Conservation (phyloP, 306 rosid genomes). For the Gynostemma pentaphyllum region DNA sequence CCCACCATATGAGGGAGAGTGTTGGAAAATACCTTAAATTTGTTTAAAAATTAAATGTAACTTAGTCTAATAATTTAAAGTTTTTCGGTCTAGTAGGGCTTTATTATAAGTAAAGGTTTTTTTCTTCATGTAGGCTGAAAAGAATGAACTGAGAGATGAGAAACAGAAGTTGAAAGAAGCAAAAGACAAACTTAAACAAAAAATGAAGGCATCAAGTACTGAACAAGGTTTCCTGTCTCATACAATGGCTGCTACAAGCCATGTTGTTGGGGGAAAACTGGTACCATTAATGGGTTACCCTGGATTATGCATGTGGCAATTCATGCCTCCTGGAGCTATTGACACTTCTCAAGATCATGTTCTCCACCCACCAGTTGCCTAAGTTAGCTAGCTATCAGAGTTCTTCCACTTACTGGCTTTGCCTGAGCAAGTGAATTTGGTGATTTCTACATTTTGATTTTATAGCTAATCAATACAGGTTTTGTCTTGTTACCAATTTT, state of each 20-base stretch:
- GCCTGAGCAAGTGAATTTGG: neutral
- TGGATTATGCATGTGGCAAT: slow-evolving; percentile 91
- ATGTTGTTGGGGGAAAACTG: slow-evolving; percentile 45
- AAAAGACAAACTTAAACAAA: slow-evolving; percentile 58
- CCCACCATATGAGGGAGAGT: too few species aligned
- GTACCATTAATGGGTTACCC: slow-evolving; percentile 81
- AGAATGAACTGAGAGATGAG: slow-evolving; percentile 90
- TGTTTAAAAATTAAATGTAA: too few species aligned
- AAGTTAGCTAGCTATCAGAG: slow-evolving; percentile 17
- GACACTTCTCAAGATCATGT: slow-evolving; percentile 88
- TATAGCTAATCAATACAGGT: neutral
- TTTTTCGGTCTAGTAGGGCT: too few species aligned
- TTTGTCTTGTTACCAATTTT: too few species aligned
- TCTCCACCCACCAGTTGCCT: slow-evolving; percentile 92
- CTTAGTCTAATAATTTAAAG: too few species aligned
- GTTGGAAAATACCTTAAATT: too few species aligned
- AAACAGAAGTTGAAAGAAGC: slow-evolving; percentile 75
- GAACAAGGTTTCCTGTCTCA: slow-evolving; percentile 51
- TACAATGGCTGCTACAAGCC: slow-evolving; percentile 38
- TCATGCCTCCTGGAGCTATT: slow-evolving; percentile 63
- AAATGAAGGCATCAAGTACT: slow-evolving; percentile 31
- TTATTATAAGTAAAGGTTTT: neutral
- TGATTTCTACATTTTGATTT: neutral
- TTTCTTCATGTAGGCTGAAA: slow-evolving; percentile 54
- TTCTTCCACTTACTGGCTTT: neutral